Conservation (phyloP, 2,329 filamentous ascomycete genomes). For the Diaporthe sp. region DNA sequence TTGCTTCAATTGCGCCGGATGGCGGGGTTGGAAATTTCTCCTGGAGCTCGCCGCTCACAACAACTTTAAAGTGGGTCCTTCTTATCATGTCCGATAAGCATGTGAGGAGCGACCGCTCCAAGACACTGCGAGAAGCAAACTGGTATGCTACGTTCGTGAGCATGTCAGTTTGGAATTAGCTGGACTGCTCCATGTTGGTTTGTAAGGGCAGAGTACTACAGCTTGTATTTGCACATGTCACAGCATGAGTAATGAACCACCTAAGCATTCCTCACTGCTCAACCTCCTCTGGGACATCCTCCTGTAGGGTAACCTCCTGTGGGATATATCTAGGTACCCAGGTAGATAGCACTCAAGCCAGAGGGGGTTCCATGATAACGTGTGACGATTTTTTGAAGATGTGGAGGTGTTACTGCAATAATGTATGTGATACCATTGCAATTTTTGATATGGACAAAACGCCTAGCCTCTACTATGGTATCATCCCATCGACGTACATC, state of each 20-base stretch:
- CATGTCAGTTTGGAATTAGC: not conserved
- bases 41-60: conserved; percentile 5
- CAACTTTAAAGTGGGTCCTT: conserved; percentile 35
- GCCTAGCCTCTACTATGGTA: conserved; percentile 50
- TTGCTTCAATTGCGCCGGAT: conserved; percentile 25
- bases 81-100: conserved; percentile 34
- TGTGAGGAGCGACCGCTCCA: not conserved
- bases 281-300: no score
- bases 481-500: conserved; percentile 36
- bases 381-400: no score
- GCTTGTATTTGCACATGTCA: not conserved
- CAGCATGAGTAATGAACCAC: no score
- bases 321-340: no score
- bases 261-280: no score
- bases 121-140: not conserved
- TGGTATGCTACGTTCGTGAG: not conserved
- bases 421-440: conserved; percentile 21
- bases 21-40: conserved; percentile 34
- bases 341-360: no score
- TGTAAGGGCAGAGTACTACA: not conserved
- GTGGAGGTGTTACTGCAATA: no score
- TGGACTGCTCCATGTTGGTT: not conserved
- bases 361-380: no score
- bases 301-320: no score
- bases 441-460: conserved; percentile 32